Percentiles rank a stretch among this genome's conserved stretches.
phyloP scores from a whole-genome alignment of 306 rosid species.

The Trifolium repens region DNA sequence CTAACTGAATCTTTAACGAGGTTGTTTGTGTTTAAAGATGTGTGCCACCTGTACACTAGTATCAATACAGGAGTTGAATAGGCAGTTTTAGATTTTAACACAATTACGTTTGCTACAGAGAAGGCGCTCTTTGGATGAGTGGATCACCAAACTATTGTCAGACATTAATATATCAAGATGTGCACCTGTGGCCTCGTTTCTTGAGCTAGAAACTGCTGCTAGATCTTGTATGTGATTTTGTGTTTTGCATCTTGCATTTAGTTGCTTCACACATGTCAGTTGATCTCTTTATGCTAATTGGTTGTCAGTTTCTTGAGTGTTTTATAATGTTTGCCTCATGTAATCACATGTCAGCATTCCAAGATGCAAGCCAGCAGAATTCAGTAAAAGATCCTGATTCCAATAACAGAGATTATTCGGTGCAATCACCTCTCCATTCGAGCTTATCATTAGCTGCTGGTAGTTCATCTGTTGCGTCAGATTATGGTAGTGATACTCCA shows the following conservation, averaged over 20 bases:
- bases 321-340: conserved; percentile 42
- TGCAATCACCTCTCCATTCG: conserved; percentile 61
- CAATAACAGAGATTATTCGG: conserved; percentile 56
- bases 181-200: conserved; percentile 88
- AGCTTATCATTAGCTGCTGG: conserved; percentile 74
- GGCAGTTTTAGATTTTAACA: conserved; percentile 36
- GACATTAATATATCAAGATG: conserved; percentile 95
- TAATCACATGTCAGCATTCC: conserved; percentile 73
- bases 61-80: conserved; percentile 5
- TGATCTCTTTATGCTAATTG: conserved; percentile 40
- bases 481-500: conserved; percentile 94
- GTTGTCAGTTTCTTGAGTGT: conserved; percentile 37
- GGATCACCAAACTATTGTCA: conserved; percentile 86
- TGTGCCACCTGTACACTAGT: not conserved
- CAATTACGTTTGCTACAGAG: conserved; percentile 73
- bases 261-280: conserved; percentile 36
- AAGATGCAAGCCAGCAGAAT: conserved; percentile 68
- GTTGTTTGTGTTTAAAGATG: conserved; percentile 29
- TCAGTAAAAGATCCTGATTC: conserved; percentile 62
- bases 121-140: conserved; percentile 95
- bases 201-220: conserved; percentile 97
- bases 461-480: conserved; percentile 82
- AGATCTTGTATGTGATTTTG: conserved; percentile 82
- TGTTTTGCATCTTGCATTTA: conserved; percentile 42
- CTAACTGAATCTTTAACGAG: conserved; percentile 31